Conservation (phyloP, 106 monocot species). For the Cymbidium sinense region DNA sequence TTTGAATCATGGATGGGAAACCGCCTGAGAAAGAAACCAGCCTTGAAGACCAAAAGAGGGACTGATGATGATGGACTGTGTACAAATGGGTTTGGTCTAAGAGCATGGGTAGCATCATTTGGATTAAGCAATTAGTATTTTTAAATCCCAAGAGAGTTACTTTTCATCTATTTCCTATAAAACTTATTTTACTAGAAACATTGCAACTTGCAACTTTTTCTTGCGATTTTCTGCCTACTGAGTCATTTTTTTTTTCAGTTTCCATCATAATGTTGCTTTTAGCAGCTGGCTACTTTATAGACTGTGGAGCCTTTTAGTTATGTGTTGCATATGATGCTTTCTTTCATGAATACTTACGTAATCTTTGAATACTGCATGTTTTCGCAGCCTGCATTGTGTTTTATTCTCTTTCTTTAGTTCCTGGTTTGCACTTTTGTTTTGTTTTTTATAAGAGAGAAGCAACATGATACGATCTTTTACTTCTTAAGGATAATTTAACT, state of each 20-base stretch:
- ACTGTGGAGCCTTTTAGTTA: background rate
- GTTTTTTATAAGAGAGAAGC: background rate
- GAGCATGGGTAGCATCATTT: constrained; percentile 53
- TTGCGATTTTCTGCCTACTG: background rate
- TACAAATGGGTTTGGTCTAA: constrained; percentile 86
- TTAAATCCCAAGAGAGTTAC: background rate
- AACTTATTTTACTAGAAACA: background rate
- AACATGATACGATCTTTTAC: constrained; percentile 10
- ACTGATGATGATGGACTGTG: constrained; percentile 89
- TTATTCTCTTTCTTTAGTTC: background rate
- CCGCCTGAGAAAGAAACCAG: constrained; percentile 16
- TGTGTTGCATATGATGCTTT: background rate
- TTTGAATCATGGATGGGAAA: constrained; percentile 23
- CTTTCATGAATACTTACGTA: background rate
- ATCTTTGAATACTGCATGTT: background rate
- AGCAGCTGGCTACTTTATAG: background rate
- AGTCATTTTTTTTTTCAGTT: background rate
- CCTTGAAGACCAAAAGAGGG: constrained; percentile 80
- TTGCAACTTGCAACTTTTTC: background rate
- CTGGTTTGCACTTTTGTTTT: background rate
- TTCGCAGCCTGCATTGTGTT: background rate
- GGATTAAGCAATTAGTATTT: background rate
- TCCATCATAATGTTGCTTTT: background rate
- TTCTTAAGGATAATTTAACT: constrained; percentile 39
- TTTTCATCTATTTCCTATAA: background rate